A percentile compares a stretch with the other conserved stretches of the same genome.
Evolutionary conservation across 768 basidiomycete species (phyloP).

Genomic region (Saitozyma podzolica): DNA sequence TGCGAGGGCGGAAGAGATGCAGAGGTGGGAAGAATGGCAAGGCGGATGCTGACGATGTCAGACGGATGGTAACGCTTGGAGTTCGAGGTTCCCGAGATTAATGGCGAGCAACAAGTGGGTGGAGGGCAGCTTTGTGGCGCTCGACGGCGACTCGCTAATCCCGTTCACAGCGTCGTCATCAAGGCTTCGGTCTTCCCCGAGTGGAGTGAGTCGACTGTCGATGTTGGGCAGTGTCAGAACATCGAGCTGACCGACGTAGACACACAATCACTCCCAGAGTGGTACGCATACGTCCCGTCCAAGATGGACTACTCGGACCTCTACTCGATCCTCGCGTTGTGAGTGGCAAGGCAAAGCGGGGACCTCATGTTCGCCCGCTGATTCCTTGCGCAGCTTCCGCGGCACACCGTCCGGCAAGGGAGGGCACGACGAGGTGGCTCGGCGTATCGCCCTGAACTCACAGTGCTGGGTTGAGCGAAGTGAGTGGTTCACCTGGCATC

Average conservation of each 20-base stretch:
- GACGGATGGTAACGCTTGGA: constrained; percentile 54
- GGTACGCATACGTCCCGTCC: constrained; percentile 54
- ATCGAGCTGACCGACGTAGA: constrained; percentile 27
- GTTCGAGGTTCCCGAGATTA: constrained; percentile 52
- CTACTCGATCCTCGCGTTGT: constrained; percentile 54
- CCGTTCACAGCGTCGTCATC: constrained; percentile 49
- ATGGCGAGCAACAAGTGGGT: constrained; percentile 53
- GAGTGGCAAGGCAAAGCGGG: constrained; percentile 12
- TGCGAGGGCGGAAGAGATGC: not conserved
- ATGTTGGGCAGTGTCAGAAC: not conserved
- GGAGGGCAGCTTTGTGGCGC: not conserved
- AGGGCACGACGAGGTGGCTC: constrained; percentile 52
- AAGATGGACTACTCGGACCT: constrained; percentile 55
- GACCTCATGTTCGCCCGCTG: not conserved
- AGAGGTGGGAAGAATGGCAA: not conserved
- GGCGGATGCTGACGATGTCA: constrained; percentile 11
- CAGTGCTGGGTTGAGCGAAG: constrained; percentile 54
- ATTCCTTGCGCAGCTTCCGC: constrained; percentile 46
- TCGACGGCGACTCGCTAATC: not conserved
- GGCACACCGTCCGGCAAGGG: constrained; percentile 49
- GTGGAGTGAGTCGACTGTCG: constrained; percentile 45
- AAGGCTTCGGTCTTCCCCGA: constrained; percentile 54
- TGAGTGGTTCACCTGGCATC: constrained; percentile 18
- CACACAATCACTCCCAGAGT: constrained; percentile 51
- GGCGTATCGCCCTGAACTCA: constrained; percentile 52